A percentile compares a stretch with the other conserved stretches of the same genome.
These are phyloP conservation scores for Scheffersomyces lignicola DNA, from an alignment of 1,139 yeast genomes.

Conservation along the genomic window DNA sequence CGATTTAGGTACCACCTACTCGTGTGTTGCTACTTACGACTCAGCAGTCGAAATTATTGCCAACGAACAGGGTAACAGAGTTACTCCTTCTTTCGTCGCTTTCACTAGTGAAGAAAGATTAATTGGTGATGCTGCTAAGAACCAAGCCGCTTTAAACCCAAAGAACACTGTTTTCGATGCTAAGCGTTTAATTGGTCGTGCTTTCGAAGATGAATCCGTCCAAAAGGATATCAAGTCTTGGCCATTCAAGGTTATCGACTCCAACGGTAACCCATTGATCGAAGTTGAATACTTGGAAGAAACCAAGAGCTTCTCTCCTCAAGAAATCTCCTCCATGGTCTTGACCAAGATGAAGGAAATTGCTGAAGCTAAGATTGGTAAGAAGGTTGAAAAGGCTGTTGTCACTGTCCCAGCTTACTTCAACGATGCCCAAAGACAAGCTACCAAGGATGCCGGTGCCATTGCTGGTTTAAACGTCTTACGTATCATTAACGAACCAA, in stretches of 20 bases:
- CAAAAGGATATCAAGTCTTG: constrained; percentile 95
- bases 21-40: constrained; percentile 96
- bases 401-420: constrained; percentile 96
- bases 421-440: constrained; percentile 98
- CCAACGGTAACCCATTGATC: constrained; percentile 83
- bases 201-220: constrained; percentile 84
- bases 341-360: constrained; percentile 97
- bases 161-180: constrained; percentile 96
- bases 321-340: constrained; percentile 96
- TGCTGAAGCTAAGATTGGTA: constrained; percentile 94
- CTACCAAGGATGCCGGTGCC: constrained; percentile 98
- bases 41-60: constrained; percentile 91
- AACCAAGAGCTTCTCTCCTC: constrained; percentile 93
- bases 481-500: constrained; percentile 96
- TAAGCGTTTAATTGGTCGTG: constrained; percentile 97
- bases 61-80: constrained; percentile 99
- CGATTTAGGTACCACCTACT: constrained; percentile 99
- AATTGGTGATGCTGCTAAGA: constrained; percentile 99
- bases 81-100: constrained; percentile 97
- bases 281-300: constrained; percentile 95
- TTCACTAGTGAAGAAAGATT: constrained; percentile 97
- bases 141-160: constrained; percentile 98
- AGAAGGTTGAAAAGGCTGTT: constrained; percentile 92
- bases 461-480: constrained; percentile 95
- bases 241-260: constrained; percentile 93